These are phyloP conservation scores for Aspergillus pseudoterreus DNA, from an alignment of 2,329 filamentous ascomycete species.

Conservation along the genomic window DNA sequence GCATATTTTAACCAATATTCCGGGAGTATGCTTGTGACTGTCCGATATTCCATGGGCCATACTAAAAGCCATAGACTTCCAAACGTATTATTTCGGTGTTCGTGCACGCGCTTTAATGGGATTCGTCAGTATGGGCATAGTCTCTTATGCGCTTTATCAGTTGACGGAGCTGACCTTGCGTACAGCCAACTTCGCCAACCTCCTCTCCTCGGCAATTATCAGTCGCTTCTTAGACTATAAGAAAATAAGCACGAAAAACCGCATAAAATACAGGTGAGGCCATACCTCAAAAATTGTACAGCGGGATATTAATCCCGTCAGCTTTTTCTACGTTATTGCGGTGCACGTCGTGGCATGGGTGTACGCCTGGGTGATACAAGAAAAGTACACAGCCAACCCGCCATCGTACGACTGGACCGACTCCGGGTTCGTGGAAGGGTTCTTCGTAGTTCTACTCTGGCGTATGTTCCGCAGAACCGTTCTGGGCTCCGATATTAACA, in stretches of 20 bases:
- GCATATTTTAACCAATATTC: conserved; percentile 45
- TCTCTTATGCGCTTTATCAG: background rate
- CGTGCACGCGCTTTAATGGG: conserved; percentile 47
- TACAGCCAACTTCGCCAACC: conserved; percentile 35
- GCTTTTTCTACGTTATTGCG: conserved; percentile 46
- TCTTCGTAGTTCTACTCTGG: conserved; percentile 50
- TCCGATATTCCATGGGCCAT: background rate
- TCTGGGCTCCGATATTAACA: background rate
- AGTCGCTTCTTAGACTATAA: conserved; percentile 46
- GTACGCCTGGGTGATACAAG: conserved; percentile 53
- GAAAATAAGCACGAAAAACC: conserved; percentile 35
- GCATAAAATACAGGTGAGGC: conserved; percentile 35
- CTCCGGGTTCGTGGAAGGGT: conserved; percentile 45
- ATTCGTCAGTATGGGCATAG: conserved; percentile 32
- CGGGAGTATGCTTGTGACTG: conserved; percentile 25
- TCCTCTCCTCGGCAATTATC: conserved; percentile 46
- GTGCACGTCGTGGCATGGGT: conserved; percentile 49
- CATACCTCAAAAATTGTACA: background rate
- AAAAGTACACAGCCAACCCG: conserved; percentile 45
- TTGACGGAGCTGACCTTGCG: background rate
- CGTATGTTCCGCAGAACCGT: conserved; percentile 14
- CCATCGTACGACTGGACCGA: conserved; percentile 41
- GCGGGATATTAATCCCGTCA: background rate
- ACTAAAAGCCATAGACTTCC: conserved; percentile 38
- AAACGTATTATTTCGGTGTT: conserved; percentile 48